phyloP scores from a whole-genome alignment of 345 rosid species.

The Lenwebbia sp. region DNA sequence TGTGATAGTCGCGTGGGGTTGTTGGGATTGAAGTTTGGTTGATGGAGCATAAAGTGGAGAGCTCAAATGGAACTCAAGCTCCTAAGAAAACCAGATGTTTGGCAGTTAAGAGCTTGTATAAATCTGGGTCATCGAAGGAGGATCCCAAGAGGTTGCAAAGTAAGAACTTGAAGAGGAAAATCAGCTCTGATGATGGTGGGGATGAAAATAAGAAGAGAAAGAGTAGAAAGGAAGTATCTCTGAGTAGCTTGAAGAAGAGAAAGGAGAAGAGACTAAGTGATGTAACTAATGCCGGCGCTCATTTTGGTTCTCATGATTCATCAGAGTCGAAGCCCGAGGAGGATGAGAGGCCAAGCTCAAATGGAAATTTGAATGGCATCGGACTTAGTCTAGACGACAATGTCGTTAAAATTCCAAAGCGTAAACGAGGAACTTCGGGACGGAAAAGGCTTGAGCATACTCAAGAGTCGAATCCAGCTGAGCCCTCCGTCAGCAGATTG shows the following conservation, averaged over 20 bases:
- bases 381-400: constrained; percentile 37
- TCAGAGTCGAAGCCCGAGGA: constrained; percentile 26
- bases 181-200: constrained; percentile 19
- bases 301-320: constrained; percentile 15
- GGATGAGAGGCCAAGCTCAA: constrained; percentile 23
- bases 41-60: constrained; percentile 74
- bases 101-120: constrained; percentile 86
- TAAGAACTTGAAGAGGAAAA: constrained; percentile 57
- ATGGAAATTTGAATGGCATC: constrained; percentile 31
- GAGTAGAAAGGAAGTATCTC: constrained; percentile 46
- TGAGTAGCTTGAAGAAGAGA: constrained; percentile 40
- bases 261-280: constrained; percentile 32
- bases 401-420: constrained; percentile 54
- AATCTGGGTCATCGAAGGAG: constrained; percentile 39
- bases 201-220: constrained; percentile 40
- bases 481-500: constrained; percentile 18
- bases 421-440: constrained; percentile 74
- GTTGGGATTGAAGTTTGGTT: constrained; percentile 30
- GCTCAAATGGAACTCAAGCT: constrained; percentile 65
- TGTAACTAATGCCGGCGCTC: constrained; percentile 31
- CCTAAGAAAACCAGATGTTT: constrained; percentile 72
- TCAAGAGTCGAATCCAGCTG: constrained; percentile 25
- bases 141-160: neutral
- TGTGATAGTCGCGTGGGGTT: constrained; percentile 23
- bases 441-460: constrained; percentile 51